Evolutionary conservation across 2,329 filamentous ascomycete genomes (phyloP).

Genomic region (Cytospora leucostoma): DNA sequence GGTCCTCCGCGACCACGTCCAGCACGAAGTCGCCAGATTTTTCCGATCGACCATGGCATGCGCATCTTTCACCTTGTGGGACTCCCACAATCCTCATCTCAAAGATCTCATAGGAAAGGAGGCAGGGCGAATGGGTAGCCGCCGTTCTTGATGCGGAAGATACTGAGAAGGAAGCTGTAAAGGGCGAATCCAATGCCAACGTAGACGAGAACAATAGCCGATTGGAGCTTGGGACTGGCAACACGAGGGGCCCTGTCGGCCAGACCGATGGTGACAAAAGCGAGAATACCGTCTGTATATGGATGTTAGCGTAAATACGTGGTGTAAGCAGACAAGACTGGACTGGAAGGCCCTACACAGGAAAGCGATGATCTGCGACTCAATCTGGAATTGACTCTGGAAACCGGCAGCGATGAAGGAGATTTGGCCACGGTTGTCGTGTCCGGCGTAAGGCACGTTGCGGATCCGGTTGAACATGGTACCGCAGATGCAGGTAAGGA

Average conservation of each 20-base stretch:
- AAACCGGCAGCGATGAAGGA: constrained; percentile 91
- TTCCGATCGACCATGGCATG: not conserved
- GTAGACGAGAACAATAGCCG: constrained; percentile 80
- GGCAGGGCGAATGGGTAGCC: constrained; percentile 94
- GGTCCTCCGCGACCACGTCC: not conserved
- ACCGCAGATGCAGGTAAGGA: constrained; percentile 90
- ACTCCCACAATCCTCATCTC: not conserved
- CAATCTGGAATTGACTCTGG: constrained; percentile 88
- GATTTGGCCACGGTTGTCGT: constrained; percentile 81
- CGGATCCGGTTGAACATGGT: constrained; percentile 99
- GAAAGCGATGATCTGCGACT: constrained; percentile 92
- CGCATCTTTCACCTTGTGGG: not conserved
- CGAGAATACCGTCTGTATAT: constrained; percentile 63
- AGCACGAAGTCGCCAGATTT: not conserved
- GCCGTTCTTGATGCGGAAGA: constrained; percentile 93
- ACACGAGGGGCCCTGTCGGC: constrained; percentile 93
- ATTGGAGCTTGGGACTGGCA: constrained; percentile 72
- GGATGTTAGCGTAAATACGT: constrained; percentile 30
- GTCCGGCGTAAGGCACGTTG: constrained; percentile 88
- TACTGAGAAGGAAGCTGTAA: constrained; percentile 92
- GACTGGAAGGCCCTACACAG: constrained; percentile 66
- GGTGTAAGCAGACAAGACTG: constrained; percentile 1
- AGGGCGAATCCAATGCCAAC: constrained; percentile 73
- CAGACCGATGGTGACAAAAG: constrained; percentile 89
- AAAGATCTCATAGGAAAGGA: constrained; percentile 65